phyloP scores from a whole-genome alignment of 805 yeast genomes.

The Cyberlindnera subsufficiens region DNA sequence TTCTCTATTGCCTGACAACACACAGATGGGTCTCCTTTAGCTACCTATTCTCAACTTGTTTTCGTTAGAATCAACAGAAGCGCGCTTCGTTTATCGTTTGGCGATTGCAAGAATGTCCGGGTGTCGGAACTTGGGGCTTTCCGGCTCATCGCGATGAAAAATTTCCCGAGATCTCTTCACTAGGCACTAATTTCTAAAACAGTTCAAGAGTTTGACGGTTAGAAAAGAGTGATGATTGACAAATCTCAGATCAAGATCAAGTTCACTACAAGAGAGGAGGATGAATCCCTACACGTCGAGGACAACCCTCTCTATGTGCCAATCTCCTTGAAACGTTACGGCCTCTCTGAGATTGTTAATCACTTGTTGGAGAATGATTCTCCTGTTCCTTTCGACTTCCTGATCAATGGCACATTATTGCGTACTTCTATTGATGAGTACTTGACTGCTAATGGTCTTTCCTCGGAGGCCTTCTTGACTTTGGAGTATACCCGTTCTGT shows the following conservation, averaged over 20 bases:
- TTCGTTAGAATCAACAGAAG: no score
- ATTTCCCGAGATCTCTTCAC: neutral
- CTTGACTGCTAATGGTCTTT: conserved; percentile 66
- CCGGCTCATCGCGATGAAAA: conserved; percentile 5
- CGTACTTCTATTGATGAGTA: conserved; percentile 79
- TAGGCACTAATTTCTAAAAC: neutral
- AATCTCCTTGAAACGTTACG: conserved; percentile 77
- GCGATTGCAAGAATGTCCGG: neutral
- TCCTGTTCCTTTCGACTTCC: conserved; percentile 88
- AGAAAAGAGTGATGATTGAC: conserved; percentile 17
- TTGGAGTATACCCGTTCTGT: conserved; percentile 90
- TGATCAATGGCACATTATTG: conserved; percentile 77
- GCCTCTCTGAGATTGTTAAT: conserved; percentile 91
- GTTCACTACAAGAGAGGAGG: conserved; percentile 82
- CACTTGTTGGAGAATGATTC: conserved; percentile 60
- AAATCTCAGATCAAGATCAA: conserved; percentile 73
- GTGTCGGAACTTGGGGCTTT: conserved; percentile 1
- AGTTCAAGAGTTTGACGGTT: neutral
- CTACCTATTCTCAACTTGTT: no score
- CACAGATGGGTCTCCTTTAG: no score
- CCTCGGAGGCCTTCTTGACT: conserved; percentile 71
- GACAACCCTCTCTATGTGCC: conserved; percentile 89
- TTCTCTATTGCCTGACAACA: no score
- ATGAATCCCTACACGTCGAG: conserved; percentile 64
- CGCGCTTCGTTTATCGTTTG: no score